Base-by-base conservation (phyloP, 2,329 filamentous ascomycete genomes). In the Orbilia javanica region DNA sequence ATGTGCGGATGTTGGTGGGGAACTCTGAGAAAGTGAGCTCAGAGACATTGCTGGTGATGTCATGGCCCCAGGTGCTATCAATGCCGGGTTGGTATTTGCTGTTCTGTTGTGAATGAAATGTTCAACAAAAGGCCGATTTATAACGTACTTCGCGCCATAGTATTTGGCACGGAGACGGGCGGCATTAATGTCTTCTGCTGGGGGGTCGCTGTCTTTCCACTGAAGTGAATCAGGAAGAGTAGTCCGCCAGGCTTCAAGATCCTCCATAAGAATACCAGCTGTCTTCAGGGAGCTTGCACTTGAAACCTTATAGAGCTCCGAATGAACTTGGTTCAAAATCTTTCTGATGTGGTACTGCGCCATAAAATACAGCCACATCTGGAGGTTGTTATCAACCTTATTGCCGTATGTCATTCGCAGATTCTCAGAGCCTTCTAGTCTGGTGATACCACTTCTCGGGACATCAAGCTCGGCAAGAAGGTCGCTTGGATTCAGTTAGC, bases 121-220 rank as follows among this genome's bases (percentile, higher is more conserved):
- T 80, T 89, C 88, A 20, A 91, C 84, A 76, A 95, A 93, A 0
- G 93, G 93, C 25, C 96, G 89, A 83, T 96, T 92, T 27, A 95
- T 94, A 82, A 98, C 94, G 79, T 96, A 94, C 80, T 92, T 89
- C 0, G 93, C 94, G 20, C 96, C 96, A 87, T 95, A 98, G 84
- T 96, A 98, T 84, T 99, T 98, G 13, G 93, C 96, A 48, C 95
- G 90, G 79, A 98, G 87, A 22, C 96, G 89, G 34, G 95, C 95
- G 11, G 89, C 87, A 15, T 97, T 89, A 76, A 98, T 94, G 60
- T 97, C 90, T 0, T 82, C 84, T 0, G 94, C 89, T 0, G 93
- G 93, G 3, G 87, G 87, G 68, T 97, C 93, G 1, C 87, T 84
- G 76, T 93, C 91, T 1, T 88, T 83, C 86, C 91, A 93, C 69